Base-by-base conservation (phyloP, 768 basidiomycete genomes). In the Xerocomellus chrysenteron region DNA sequence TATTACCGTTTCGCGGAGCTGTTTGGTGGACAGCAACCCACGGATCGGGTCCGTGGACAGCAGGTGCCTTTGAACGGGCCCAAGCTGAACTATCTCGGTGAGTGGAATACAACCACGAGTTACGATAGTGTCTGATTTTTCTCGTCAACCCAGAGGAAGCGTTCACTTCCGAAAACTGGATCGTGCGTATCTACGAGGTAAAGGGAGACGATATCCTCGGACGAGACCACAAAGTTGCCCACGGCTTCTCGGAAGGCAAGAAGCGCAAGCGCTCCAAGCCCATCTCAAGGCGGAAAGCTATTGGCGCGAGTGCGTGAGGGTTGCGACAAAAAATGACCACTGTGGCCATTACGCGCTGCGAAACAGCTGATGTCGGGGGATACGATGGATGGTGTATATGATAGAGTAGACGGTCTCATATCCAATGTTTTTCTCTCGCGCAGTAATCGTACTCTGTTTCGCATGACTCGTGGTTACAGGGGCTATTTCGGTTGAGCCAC, bases 141-240 rank as follows among this genome's bases (percentile, higher is more conserved):
- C 16, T 10, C 2, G 2, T 39, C 13, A 28, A 37, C 1, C 11
- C 59, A 92, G 93, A 99, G 60, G 97, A 99, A 74, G 97, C 96
- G 9, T 99, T 95, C 78, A 99, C 97, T 2, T 92, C 94, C 8
- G 97, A 99, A 78, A 99, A 99, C 74, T 99, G 97, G 97, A 96
- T 99, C 62, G 96, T 94, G 56, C 89, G 97, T 37, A 96, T 99
- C 67, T 99, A 92, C 68, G 80, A 92, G 67, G 97, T 98, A 43
- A 94, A 92, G 75, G 94, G 93, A 67, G 94, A 97, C 49, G 97
- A 98, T 71, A 73, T 83, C 16, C 80, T 99, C 2, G 95, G 94
- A 30, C 84, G 97, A 57, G 93, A 98, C 64, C 83, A 88, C 51
- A 94, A 92, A 79, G 85, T 77, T 52, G 96, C 92, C 4, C 90